These are phyloP conservation scores for Chlorella sp. DNA, from an alignment of 139 green algal genomes.

Conservation along the genomic window DNA sequence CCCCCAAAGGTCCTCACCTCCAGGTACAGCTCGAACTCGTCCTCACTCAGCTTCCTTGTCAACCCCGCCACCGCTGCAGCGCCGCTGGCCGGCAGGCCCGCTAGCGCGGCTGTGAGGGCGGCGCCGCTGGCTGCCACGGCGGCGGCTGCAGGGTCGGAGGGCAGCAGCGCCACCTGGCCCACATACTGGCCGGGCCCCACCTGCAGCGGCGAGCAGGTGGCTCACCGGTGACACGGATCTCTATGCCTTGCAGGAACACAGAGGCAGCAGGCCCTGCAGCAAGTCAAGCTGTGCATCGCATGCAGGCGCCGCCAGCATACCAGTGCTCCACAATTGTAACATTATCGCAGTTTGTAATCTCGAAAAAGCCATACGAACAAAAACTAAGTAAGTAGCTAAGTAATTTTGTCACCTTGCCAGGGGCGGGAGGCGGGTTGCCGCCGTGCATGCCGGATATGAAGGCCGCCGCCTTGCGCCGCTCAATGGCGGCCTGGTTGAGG, in stretches of 20 bases:
- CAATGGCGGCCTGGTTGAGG: conserved; percentile 42
- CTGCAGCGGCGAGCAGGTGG: neutral
- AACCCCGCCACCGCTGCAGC: neutral
- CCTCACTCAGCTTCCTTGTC: conserved; percentile 24
- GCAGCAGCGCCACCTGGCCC: conserved; percentile 36
- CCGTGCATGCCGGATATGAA: conserved; percentile 37
- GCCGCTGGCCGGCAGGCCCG: neutral
- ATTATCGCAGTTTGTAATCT: too few relatives aligned
- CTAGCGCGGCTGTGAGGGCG: neutral
- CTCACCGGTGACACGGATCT: too few relatives aligned
- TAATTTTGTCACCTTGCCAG: conserved; percentile 1
- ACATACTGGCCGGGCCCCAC: conserved; percentile 33
- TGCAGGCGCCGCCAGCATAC: too few relatives aligned
- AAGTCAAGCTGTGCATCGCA: too few relatives aligned
- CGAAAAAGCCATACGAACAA: too few relatives aligned
- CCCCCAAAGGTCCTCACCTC: conserved; percentile 36
- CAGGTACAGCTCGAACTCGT: conserved; percentile 34
- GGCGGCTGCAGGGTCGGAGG: neutral
- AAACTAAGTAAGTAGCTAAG: too few relatives aligned
- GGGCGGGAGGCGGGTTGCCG: neutral
- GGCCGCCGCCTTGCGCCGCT: conserved; percentile 36
- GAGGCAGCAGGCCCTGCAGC: too few relatives aligned
- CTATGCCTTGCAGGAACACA: too few relatives aligned
- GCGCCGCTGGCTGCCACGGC: conserved; percentile 6
- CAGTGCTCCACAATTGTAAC: too few relatives aligned